Conservation (phyloP, 768 basidiomycete genomes). For the Suillus paluster region DNA sequence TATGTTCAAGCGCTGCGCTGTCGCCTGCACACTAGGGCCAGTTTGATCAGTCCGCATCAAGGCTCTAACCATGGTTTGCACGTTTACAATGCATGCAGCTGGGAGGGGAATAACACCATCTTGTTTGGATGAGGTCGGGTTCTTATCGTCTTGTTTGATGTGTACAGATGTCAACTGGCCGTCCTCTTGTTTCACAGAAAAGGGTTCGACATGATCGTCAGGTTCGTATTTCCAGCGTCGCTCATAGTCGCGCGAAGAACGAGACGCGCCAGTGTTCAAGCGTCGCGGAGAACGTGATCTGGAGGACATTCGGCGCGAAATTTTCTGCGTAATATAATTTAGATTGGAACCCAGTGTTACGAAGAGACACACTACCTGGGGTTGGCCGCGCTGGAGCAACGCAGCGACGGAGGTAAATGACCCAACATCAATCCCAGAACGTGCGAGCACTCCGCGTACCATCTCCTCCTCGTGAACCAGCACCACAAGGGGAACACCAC, state of each 20-base stretch:
- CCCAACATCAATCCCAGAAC: conserved; percentile 46
- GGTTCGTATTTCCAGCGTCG: background rate
- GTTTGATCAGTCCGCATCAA: conserved; percentile 41
- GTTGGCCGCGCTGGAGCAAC: conserved; percentile 16
- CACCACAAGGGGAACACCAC: conserved; percentile 44
- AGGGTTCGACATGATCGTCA: background rate
- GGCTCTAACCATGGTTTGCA: conserved; percentile 40
- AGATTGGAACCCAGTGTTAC: background rate
- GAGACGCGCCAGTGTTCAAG: background rate
- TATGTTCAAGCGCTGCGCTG: conserved; percentile 40
- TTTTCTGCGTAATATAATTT: conserved; percentile 14
- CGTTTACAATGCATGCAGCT: conserved; percentile 46
- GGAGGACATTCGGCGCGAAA: conserved; percentile 8
- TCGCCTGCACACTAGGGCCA: conserved; percentile 29
- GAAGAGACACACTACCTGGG: conserved; percentile 9
- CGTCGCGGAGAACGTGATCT: conserved; percentile 16
- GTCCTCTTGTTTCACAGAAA: conserved; percentile 6
- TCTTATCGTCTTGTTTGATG: conserved; percentile 6
- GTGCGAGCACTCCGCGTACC: conserved; percentile 43
- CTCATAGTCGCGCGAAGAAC: conserved; percentile 1
- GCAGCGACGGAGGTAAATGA: conserved; percentile 42
- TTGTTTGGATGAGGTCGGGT: background rate
- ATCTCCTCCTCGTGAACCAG: conserved; percentile 50
- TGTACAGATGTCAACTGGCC: background rate
- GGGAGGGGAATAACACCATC: conserved; percentile 8